These are phyloP conservation scores for Globisporangium parvum DNA, from an alignment of 352 stramenopile species.

Conservation along the genomic window DNA sequence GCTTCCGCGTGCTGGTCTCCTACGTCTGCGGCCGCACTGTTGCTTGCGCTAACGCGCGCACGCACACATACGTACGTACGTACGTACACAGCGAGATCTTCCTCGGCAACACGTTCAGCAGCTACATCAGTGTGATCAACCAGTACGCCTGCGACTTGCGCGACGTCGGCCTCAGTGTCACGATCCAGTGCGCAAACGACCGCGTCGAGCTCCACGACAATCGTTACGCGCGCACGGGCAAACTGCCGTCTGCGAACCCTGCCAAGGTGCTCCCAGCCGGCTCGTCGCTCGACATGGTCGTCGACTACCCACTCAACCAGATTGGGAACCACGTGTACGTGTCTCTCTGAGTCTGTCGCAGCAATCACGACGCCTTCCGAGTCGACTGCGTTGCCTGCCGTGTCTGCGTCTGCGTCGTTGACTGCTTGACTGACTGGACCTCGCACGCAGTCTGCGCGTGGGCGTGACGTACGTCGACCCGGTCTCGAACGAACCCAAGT, in stretches of 20 bases:
- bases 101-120: slow-evolving; percentile 89
- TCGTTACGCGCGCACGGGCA: slow-evolving; percentile 58
- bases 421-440: neutral
- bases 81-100: slow-evolving; percentile 79
- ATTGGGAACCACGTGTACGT: slow-evolving; percentile 79
- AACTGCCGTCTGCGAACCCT: slow-evolving; percentile 70
- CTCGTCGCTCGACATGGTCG: slow-evolving; percentile 88
- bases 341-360: neutral
- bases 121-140: slow-evolving; percentile 92
- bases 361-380: too few species aligned
- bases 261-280: slow-evolving; percentile 54
- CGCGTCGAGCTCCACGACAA: slow-evolving; percentile 78
- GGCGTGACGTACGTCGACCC: slow-evolving; percentile 74
- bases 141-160: slow-evolving; percentile 74
- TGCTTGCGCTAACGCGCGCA: neutral
- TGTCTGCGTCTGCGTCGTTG: too few species aligned
- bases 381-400: too few species aligned
- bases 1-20: neutral
- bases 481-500: slow-evolving; percentile 73
- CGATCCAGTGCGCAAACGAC: slow-evolving; percentile 84
- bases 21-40: neutral
- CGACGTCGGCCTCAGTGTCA: slow-evolving; percentile 72
- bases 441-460: slow-evolving; percentile 41
- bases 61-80: neutral
- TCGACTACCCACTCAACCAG: slow-evolving; percentile 87